Evolutionary conservation across 352 stramenopile genomes (phyloP), one percentile per base, ranked within the genome.

Genomic region (Aphanomyces astaci): DNA sequence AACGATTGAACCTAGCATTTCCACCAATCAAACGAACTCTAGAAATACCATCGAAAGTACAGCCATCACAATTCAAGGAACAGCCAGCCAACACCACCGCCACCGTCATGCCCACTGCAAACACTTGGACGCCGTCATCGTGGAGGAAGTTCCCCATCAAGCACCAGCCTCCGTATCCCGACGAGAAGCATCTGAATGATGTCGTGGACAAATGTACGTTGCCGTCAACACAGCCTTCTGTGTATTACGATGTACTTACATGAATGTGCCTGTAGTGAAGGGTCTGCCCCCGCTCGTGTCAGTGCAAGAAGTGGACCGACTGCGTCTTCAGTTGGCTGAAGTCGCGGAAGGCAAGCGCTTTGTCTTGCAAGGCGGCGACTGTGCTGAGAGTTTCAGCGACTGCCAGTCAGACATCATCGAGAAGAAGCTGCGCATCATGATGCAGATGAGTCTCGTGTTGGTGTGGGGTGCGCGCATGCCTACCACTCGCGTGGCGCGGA

Each of bases 301-400:
- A 70, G 92, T 97, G 63, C 92, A 89, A 63, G 97, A 99, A 80
- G 96, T 99, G 25, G 87, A 97, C 53, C 72, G 66, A 13, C 72
- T 97, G n/a, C 90, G 90, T 65, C 83, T 93, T 71, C 82, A 98
- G 65, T 72, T 98, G 52, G 94, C 91, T 1, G 88, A 97, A 46
- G 96, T 97, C 19, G 96, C 93, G 24, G 86, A 91, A 63, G 97
- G 97, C 51, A 96, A 99, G 76, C 93, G 95, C 64, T 99, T 99
- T 76, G 75, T 99, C 52, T 80, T 99, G 63, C 98, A 99, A 82
- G 97, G 96, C 48, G 97, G 97, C 17, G 97, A 99, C 83, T 99
- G 96, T 78, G 96, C 97, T 51, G 97, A 99, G 82, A 84, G 88
- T 33, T 99, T 99, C 78, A 87, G 97, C 66, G 90, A 97, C 69